Evolutionary conservation across 2,329 filamentous ascomycete genomes (phyloP).

Genomic region (Daldinia eschscholtzii): DNA sequence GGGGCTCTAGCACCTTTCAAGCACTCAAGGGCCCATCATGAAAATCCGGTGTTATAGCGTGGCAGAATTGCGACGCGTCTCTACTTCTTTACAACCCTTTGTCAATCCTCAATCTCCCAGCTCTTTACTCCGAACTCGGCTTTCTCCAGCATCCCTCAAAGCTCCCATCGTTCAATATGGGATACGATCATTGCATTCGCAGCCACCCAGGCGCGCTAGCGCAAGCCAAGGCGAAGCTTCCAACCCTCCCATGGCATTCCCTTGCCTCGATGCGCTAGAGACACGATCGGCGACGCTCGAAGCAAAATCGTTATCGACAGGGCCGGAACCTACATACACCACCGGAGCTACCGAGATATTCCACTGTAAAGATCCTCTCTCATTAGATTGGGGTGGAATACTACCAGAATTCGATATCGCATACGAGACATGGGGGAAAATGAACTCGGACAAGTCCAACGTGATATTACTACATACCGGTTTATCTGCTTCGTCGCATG

Average conservation of each 20-base stretch:
- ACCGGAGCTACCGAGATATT: conserved; percentile 85
- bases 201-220: conserved; percentile 43
- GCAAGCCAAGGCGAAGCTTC: conserved; percentile 62
- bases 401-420: conserved; percentile 89
- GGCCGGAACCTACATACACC: conserved; percentile 95
- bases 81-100: conserved; percentile 36
- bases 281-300: conserved; percentile 80
- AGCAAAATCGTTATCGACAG: conserved; percentile 75
- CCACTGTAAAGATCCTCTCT: conserved; percentile 77
- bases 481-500: conserved; percentile 96
- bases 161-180: conserved; percentile 29
- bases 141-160: conserved; percentile 9
- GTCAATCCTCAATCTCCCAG: conserved; percentile 16
- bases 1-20: conserved; percentile 18
- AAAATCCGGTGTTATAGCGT: conserved; percentile 42
- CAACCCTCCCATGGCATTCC: conserved; percentile 89
- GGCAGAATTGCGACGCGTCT: conserved; percentile 46
- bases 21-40: conserved; percentile 40
- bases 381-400: conserved; percentile 96
- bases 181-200: conserved; percentile 46
- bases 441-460: conserved; percentile 86
- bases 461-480: conserved; percentile 94
- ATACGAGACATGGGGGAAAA: conserved; percentile 90
- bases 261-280: conserved; percentile 88
- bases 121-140: conserved; percentile 27